Base-by-base conservation (phyloP, 768 basidiomycete genomes). In the Mycena floridula region DNA sequence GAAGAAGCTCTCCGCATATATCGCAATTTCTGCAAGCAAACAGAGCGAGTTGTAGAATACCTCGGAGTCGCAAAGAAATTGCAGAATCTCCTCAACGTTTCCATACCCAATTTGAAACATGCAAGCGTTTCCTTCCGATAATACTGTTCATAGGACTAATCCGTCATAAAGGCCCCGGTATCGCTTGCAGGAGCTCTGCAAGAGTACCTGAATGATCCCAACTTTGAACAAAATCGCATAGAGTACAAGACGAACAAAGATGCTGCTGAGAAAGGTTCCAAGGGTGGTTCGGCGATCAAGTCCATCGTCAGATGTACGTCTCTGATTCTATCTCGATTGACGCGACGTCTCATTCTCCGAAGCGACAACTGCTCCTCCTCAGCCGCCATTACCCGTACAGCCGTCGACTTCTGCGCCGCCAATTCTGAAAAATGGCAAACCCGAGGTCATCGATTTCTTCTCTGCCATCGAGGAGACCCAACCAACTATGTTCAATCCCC, bases 131-230 rank as follows among this genome's bases (percentile, higher is more conserved):
- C 38, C 11, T 28, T 18, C 35, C 22, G 11, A 26, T 12, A 25
- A 15, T 12, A 16, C n/a, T 21, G 18, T n/a, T 26, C 22, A 37
- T 8, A 45, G 40, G 5, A 39, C 30, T 38, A 27, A 15, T 13
- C 18, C 7, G 12, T 22, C 32, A 1, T 4, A 27, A 7, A 94
- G 92, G 93, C 96, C 0, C 96, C 96, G 5, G 86, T 96, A 9
- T 93, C 90, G 0, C 72, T 99, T n/a, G 95, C 89, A 5, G 83
- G 84, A 26, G 82, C 96, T 16, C 74, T 99, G 24, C 88, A 98
- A 59, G 95, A 98, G 57, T 99, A 98, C 59, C 73, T 99, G 41
- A 83, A 90, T 45, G 96, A 99, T 63, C 89, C 94, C 20, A 92
- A 92, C 57, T 99, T 99, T 54, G 96, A 98, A 62, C 83, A 89